These are phyloP conservation scores for Bipolaris bicolor DNA, from an alignment of 2,329 filamentous ascomycete species.

Conservation along the genomic window DNA sequence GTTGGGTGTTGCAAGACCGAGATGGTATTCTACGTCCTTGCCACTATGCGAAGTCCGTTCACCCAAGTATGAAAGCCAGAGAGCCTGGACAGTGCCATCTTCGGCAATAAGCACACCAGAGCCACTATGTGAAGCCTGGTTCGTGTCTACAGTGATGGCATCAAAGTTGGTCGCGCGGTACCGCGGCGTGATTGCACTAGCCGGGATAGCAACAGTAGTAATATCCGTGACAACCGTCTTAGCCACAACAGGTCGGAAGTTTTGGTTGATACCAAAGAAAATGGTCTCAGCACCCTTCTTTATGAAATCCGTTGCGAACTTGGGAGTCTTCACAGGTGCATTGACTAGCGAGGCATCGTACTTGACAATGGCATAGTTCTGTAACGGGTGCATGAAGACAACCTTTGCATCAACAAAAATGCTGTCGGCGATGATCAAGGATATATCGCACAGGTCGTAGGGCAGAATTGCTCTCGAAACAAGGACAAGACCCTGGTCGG, in stretches of 20 bases:
- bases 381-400: conserved; percentile 92
- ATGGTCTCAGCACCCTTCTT: conserved; percentile 93
- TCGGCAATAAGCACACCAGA: conserved; percentile 90
- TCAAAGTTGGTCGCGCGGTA: conserved; percentile 96
- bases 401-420: conserved; percentile 94
- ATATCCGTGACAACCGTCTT: conserved; percentile 97
- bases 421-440: conserved; percentile 93
- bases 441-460: conserved; percentile 96
- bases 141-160: conserved; percentile 95
- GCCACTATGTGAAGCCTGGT: conserved; percentile 86
- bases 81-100: conserved; percentile 89
- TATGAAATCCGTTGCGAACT: conserved; percentile 78
- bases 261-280: conserved; percentile 98
- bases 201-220: conserved; percentile 93
- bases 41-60: conserved; percentile 79
- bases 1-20: conserved; percentile 87
- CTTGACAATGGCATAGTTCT: conserved; percentile 95
- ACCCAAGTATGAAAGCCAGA: conserved; percentile 97
- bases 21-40: conserved; percentile 94
- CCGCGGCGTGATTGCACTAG: conserved; percentile 86
- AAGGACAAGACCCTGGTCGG: conserved; percentile 91
- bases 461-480: conserved; percentile 94
- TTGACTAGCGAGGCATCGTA: conserved; percentile 95
- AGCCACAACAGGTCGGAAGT: conserved; percentile 88
- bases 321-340: conserved; percentile 88